A percentile compares a stretch with the other conserved stretches of the same genome.
Evolutionary conservation across 345 rosid genomes (phyloP).

Genomic region (Salix purpurea): DNA sequence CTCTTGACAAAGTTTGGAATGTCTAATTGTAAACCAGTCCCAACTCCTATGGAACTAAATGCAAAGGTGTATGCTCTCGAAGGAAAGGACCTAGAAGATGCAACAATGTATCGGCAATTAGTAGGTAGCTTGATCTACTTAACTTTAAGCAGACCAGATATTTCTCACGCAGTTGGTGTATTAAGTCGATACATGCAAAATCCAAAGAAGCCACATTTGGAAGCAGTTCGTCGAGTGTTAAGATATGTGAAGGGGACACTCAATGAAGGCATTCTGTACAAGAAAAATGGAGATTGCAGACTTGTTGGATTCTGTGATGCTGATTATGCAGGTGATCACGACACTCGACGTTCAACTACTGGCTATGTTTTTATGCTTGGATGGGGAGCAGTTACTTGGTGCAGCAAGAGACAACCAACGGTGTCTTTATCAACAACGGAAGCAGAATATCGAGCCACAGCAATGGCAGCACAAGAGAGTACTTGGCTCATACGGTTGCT

Average conservation of each 20-base stretch:
- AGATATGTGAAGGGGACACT: neutral
- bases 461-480: no score
- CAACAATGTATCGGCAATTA: conserved; percentile 1
- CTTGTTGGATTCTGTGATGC: neutral
- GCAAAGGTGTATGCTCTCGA: neutral
- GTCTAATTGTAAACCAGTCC: neutral
- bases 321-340: neutral
- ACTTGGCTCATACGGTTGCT: no score
- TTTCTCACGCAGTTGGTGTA: neutral
- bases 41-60: neutral
- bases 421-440: neutral
- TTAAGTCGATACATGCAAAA: conserved; percentile 1
- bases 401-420: neutral
- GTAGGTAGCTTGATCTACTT: neutral
- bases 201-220: conserved; percentile 8
- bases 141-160: neutral
- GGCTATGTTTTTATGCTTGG: neutral
- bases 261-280: neutral
- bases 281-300: neutral
- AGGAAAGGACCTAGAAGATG: neutral
- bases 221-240: neutral
- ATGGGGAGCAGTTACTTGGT: neutral
- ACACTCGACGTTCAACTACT: neutral
- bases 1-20: neutral
- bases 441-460: no score